Conservation (phyloP, 73 alveolate species). For the Urostyla sp. region DNA sequence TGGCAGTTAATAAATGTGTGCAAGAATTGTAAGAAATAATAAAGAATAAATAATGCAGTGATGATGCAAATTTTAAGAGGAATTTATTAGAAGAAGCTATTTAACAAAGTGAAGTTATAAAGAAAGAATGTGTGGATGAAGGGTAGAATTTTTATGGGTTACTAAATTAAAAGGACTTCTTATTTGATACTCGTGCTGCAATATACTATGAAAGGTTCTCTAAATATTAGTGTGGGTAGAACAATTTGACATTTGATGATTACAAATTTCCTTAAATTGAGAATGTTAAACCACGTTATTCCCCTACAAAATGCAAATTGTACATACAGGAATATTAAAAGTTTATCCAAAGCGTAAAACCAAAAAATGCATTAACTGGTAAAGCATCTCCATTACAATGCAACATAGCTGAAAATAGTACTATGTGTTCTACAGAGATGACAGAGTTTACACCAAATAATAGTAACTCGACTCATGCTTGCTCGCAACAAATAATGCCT, state of each 20-base stretch:
- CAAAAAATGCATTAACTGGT: neutral
- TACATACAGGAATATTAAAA: slow-evolving; percentile 13
- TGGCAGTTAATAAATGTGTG: slow-evolving; percentile 3
- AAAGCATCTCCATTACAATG: neutral
- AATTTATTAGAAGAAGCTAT: slow-evolving; percentile 26
- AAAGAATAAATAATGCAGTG: slow-evolving; percentile 12
- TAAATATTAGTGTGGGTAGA: neutral
- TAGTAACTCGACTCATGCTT: neutral
- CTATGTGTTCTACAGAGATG: neutral
- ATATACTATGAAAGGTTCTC: slow-evolving; percentile 52
- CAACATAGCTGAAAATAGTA: neutral
- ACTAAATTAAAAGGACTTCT: slow-evolving; percentile 26
- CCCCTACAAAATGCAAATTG: neutral
- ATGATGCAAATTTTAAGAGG: neutral
- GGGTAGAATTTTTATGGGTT: neutral
- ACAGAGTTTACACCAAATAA: neutral
- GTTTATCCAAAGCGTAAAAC: neutral
- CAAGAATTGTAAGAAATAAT: neutral
- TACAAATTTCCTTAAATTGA: slow-evolving; percentile 32
- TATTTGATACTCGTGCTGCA: slow-evolving; percentile 51
- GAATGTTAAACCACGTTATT: neutral
- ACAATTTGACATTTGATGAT: neutral
- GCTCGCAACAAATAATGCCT: neutral
- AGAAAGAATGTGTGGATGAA: slow-evolving; percentile 22
- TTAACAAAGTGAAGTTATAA: neutral